A percentile compares a stretch with the other conserved stretches of the same genome.
phyloP scores from a whole-genome alignment of 805 yeast species.

The Candida loeiensis region DNA sequence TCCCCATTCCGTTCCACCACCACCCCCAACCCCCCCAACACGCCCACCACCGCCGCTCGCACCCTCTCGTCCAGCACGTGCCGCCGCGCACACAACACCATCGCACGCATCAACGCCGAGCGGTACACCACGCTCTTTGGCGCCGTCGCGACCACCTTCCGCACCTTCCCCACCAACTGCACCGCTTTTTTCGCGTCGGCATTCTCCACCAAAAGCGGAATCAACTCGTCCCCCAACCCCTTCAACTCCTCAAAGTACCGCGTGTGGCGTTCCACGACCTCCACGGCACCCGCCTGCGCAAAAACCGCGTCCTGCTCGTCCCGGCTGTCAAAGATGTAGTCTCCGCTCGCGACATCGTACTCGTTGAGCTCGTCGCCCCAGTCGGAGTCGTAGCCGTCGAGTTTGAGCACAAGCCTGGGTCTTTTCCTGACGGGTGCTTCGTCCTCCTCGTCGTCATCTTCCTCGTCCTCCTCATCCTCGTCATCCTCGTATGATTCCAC shows the following conservation, averaged over 20 bases:
- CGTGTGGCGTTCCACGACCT: conserved; percentile 17
- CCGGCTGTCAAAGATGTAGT: conserved; percentile 34
- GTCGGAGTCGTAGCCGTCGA: conserved; percentile 31
- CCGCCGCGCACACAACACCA: conserved; percentile 30
- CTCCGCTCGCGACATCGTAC: conserved; percentile 23
- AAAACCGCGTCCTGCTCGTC: conserved; percentile 26
- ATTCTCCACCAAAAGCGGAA: conserved; percentile 15
- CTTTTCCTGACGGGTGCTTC: conserved; percentile 5
- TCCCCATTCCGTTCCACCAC: conserved; percentile 8
- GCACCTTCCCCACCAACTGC: conserved; percentile 13
- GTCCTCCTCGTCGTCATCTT: conserved; percentile 11
- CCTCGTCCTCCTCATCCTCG: conserved; percentile 15
- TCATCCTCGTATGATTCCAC: conserved; percentile 16
- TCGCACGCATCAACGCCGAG: conserved; percentile 28
- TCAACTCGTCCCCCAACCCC: conserved; percentile 14
- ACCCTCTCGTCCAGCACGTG: conserved; percentile 20
- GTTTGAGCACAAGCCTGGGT: conserved; percentile 13
- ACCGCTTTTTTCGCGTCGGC: conserved; percentile 16
- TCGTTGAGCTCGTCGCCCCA: conserved; percentile 41
- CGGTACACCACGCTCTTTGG: conserved; percentile 31
- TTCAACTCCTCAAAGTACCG: conserved; percentile 17
- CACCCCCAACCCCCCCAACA: conserved; percentile 17
- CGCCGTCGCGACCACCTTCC: conserved; percentile 14
- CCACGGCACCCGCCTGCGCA: conserved; percentile 15
- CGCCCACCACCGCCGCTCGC: conserved; percentile 17